phyloP scores from a whole-genome alignment of 1,139 yeast species.

The Saccharomyces uvarum region DNA sequence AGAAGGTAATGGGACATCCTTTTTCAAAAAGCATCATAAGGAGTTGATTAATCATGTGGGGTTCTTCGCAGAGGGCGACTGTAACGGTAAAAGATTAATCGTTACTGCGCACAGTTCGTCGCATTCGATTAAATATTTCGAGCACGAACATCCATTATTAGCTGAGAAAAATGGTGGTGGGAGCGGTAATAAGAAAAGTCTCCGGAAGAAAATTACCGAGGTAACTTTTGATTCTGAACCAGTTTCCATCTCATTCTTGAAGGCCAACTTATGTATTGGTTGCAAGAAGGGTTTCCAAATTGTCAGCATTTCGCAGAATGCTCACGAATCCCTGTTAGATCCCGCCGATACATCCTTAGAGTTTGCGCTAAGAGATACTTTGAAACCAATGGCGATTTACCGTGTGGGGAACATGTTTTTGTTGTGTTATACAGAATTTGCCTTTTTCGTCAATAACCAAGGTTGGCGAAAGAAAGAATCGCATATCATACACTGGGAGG shows the following conservation, averaged over 20 bases:
- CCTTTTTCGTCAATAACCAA: slow-evolving; percentile 85
- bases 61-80: slow-evolving; percentile 87
- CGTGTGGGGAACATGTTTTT: slow-evolving; percentile 82
- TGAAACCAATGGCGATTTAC: slow-evolving; percentile 87
- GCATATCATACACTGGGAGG: slow-evolving; percentile 96
- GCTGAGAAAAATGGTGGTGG: slow-evolving; percentile 33
- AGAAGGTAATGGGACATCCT: slow-evolving; percentile 47
- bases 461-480: slow-evolving; percentile 96
- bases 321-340: slow-evolving; percentile 73
- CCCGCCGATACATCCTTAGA: slow-evolving; percentile 51
- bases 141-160: slow-evolving; percentile 36
- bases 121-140: slow-evolving; percentile 70
- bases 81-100: slow-evolving; percentile 79
- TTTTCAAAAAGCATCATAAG: slow-evolving; percentile 54
- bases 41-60: slow-evolving; percentile 77
- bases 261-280: slow-evolving; percentile 85
- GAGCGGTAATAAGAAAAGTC: slow-evolving; percentile 48
- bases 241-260: slow-evolving; percentile 80
- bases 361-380: slow-evolving; percentile 68
- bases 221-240: slow-evolving; percentile 82
- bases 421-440: slow-evolving; percentile 82
- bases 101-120: slow-evolving; percentile 77
- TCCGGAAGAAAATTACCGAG: slow-evolving; percentile 63
- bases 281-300: slow-evolving; percentile 95
- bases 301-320: slow-evolving; percentile 49